Conservation (phyloP, 768 basidiomycete genomes). For the Trametes meyenii region DNA sequence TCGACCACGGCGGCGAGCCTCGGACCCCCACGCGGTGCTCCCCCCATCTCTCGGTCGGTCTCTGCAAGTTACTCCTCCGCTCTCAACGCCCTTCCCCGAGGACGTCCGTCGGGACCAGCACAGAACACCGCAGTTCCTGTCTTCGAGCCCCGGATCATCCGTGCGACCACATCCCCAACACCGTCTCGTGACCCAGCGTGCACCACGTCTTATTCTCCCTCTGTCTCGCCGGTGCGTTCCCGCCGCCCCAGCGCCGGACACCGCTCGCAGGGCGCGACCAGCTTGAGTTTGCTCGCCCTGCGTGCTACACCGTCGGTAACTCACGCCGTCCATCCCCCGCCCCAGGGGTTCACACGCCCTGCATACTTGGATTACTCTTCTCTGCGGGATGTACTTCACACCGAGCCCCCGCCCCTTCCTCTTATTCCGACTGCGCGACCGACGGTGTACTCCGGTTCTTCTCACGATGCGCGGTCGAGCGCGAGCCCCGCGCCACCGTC, state of each 20-base stretch:
- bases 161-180: constrained; percentile 49
- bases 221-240: constrained; percentile 48
- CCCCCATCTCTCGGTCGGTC: constrained; percentile 13
- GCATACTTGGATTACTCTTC: constrained; percentile 78
- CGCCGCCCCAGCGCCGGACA: constrained; percentile 47
- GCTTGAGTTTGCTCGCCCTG: constrained; percentile 15
- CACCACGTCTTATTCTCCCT: constrained; percentile 30
- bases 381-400: constrained; percentile 68
- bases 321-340: constrained; percentile 18
- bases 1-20: constrained; percentile 11
- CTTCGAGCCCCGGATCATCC: constrained; percentile 63
- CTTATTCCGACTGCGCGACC: constrained; percentile 30
- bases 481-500: constrained; percentile 20
- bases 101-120: constrained; percentile 15
- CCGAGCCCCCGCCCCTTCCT: constrained; percentile 45
- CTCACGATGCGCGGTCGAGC: constrained; percentile 17
- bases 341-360: constrained; percentile 60
- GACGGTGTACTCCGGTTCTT: not conserved
- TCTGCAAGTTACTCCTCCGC: constrained; percentile 29
- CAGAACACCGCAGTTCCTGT: constrained; percentile 16
- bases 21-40: constrained; percentile 1
- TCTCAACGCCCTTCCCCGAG: constrained; percentile 7
- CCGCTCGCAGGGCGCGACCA: constrained; percentile 21
- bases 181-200: constrained; percentile 31
- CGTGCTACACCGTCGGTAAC: constrained; percentile 5